Evolutionary conservation across 805 yeast species (phyloP).

Genomic region (Suhomyces pyralidae): DNA sequence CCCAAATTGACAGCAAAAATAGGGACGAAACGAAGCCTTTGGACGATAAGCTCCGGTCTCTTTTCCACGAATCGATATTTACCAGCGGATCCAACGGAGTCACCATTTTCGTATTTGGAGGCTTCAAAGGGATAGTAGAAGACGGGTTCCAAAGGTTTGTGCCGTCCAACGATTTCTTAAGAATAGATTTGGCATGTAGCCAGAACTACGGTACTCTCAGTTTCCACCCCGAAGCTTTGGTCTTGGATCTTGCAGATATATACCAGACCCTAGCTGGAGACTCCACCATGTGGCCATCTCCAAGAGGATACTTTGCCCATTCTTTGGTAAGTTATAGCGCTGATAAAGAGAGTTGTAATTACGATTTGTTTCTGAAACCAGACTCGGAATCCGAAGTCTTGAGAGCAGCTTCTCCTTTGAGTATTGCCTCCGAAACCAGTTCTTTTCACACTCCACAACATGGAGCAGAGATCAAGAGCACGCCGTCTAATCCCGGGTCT

Average conservation of each 20-base stretch:
- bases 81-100: slow-evolving; percentile 13
- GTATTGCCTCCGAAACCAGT: slow-evolving; percentile 2
- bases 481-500: slow-evolving; percentile 8
- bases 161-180: slow-evolving; percentile 34
- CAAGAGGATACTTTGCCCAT: slow-evolving; percentile 40
- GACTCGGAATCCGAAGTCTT: neutral
- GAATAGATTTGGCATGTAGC: slow-evolving; percentile 30
- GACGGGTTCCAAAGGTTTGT: slow-evolving; percentile 20
- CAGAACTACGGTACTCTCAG: slow-evolving; percentile 12
- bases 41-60: neutral
- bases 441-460: slow-evolving; percentile 4
- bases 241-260: slow-evolving; percentile 9
- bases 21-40: neutral
- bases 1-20: neutral
- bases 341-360: slow-evolving; percentile 18
- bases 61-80: slow-evolving; percentile 9
- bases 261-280: slow-evolving; percentile 1
- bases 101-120: slow-evolving; percentile 39
- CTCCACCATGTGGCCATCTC: slow-evolving; percentile 26
- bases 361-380: slow-evolving; percentile 12
- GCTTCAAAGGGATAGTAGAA: slow-evolving; percentile 21
- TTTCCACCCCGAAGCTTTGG: slow-evolving; percentile 21
- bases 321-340: slow-evolving; percentile 24
- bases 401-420: slow-evolving; percentile 5
- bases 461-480: neutral